A percentile compares a stretch with the other conserved stretches of the same genome.
Evolutionary conservation across 345 rosid genomes (phyloP).

Genomic region (Gossypium raimondii): DNA sequence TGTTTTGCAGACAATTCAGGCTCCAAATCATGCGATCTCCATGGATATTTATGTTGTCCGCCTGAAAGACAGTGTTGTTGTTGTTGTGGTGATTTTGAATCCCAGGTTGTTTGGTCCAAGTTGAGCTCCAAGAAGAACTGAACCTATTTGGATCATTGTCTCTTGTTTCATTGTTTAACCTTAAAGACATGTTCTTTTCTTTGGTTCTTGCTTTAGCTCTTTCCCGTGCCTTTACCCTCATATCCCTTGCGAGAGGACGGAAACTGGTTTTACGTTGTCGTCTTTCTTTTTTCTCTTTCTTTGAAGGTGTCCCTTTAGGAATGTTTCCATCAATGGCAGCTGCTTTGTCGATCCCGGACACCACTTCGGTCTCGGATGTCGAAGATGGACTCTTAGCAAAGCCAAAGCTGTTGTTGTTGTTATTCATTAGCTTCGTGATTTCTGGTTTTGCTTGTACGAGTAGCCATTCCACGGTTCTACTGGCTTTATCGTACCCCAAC

Average conservation of each 20-base stretch:
- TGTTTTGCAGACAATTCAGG: conserved; percentile 27
- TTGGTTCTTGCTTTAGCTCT: conserved; percentile 65
- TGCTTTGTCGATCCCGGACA: conserved; percentile 25
- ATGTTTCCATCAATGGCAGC: conserved; percentile 9
- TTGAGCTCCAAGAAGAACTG: conserved; percentile 17
- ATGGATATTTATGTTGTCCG: conserved; percentile 9
- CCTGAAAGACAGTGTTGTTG: conserved; percentile 5
- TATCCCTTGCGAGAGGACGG: conserved; percentile 38
- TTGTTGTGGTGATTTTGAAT: conserved; percentile 4
- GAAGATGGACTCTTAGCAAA: conserved; percentile 34
- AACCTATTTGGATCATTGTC: conserved; percentile 20
- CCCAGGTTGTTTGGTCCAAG: conserved; percentile 17
- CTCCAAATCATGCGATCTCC: conserved; percentile 30
- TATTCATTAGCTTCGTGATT: conserved; percentile 44
- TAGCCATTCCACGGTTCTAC: conserved; percentile 83
- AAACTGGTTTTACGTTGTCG: conserved; percentile 26
- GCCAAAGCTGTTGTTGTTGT: conserved; percentile 8
- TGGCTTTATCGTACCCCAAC: conserved; percentile 74
- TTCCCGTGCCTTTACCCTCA: conserved; percentile 57
- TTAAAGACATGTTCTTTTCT: conserved; percentile 33
- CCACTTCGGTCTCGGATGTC: conserved; percentile 44
- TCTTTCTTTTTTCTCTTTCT: conserved; percentile 28
- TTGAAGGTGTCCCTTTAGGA: conserved; percentile 24
- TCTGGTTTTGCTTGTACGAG: conserved; percentile 54
- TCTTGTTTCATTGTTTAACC: conserved; percentile 1